Conservation (phyloP, 75 land plant genomes). For the Chamaecyparis obtusa region DNA sequence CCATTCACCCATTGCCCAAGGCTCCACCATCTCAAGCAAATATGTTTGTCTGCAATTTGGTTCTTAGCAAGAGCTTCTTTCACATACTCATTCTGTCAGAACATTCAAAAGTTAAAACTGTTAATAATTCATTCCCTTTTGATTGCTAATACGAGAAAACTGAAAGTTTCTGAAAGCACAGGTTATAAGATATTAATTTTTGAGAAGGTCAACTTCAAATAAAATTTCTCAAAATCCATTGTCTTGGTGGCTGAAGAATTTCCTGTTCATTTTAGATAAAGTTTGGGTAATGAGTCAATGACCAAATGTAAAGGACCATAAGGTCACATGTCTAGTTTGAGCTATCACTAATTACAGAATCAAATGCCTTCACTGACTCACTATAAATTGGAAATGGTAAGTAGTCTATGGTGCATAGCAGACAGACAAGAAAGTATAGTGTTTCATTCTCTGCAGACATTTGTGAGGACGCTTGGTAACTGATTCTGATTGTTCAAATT, state of each 20-base stretch:
- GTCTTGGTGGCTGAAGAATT: not conserved
- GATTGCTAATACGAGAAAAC: not conserved
- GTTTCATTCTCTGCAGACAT: not conserved
- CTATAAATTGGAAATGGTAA: not conserved
- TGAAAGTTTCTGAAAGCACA: not conserved
- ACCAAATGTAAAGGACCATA: not conserved
- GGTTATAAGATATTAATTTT: not conserved
- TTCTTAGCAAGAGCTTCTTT: slow-evolving; percentile 39
- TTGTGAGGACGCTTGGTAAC: not conserved
- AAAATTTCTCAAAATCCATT: not conserved
- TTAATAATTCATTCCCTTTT: not conserved
- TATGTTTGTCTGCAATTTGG: slow-evolving; percentile 54
- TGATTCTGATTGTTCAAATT: too few species aligned
- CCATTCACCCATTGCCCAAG: slow-evolving; percentile 92
- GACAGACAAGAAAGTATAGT: not conserved
- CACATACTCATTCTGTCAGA: slow-evolving; percentile 37
- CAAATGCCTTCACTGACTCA: not conserved
- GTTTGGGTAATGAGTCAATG: not conserved
- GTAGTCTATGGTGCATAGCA: not conserved
- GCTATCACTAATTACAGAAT: not conserved
- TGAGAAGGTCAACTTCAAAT: too few species aligned
- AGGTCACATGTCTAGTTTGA: not conserved
- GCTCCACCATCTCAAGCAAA: slow-evolving; percentile 87
- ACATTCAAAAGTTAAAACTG: slow-evolving; percentile 5
- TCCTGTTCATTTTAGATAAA: not conserved